Conservation (phyloP, 495 filamentous ascomycete genomes). For the Penicillium argentinense region DNA sequence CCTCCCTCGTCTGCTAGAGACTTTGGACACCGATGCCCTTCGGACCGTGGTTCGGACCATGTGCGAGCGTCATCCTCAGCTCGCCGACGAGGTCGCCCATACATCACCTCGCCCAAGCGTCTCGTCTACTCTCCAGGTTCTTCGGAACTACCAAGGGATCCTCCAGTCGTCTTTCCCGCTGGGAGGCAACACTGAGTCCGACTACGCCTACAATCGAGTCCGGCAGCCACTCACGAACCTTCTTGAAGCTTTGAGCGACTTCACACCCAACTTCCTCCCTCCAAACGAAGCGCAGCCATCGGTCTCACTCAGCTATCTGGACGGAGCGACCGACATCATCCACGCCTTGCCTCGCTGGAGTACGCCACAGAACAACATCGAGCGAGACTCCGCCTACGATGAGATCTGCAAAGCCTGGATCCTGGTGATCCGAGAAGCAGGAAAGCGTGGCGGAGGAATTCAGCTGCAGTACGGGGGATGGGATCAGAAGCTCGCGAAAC, state of each 20-base stretch:
- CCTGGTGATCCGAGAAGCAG: slow-evolving; percentile 84
- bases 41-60: slow-evolving; percentile 80
- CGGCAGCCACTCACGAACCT: slow-evolving; percentile 76
- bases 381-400: slow-evolving; percentile 93
- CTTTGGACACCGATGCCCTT: slow-evolving; percentile 78
- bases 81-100: slow-evolving; percentile 75
- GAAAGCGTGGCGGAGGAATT: slow-evolving; percentile 89
- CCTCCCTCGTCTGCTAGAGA: slow-evolving; percentile 84
- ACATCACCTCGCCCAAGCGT: slow-evolving; percentile 84
- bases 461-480: slow-evolving; percentile 87
- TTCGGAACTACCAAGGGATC: slow-evolving; percentile 75
- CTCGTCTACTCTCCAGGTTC: slow-evolving; percentile 71
- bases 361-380: slow-evolving; percentile 78
- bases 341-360: slow-evolving; percentile 88
- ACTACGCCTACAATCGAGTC: slow-evolving; percentile 94
- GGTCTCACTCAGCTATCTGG: slow-evolving; percentile 78
- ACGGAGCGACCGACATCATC: slow-evolving; percentile 84
- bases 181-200: slow-evolving; percentile 76
- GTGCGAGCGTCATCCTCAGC: slow-evolving; percentile 80
- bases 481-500: slow-evolving; percentile 85
- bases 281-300: slow-evolving; percentile 81
- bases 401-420: slow-evolving; percentile 94
- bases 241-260: slow-evolving; percentile 87
- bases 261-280: slow-evolving; percentile 91
- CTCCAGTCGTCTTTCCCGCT: slow-evolving; percentile 83